phyloP scores from a whole-genome alignment of 2,329 filamentous ascomycete genomes.

The Monosporascus sp. region DNA sequence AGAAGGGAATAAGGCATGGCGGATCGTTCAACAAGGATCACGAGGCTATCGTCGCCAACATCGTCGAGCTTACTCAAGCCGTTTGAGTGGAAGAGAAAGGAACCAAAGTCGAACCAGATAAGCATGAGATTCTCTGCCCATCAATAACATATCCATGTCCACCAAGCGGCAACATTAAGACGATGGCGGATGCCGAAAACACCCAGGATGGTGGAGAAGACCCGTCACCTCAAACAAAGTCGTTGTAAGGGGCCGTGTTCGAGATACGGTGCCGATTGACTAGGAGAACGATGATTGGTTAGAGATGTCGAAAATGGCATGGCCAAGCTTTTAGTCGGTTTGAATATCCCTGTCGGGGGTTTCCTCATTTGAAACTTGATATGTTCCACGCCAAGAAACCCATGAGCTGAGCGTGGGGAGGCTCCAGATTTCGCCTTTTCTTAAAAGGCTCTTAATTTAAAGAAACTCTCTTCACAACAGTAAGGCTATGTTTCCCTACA shows the following conservation, averaged over 20 bases:
- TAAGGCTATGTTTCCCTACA: too few relatives aligned
- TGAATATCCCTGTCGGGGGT: background rate
- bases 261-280: background rate
- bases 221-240: background rate
- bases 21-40: slow-evolving; percentile 5
- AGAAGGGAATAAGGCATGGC: slow-evolving; percentile 24
- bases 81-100: background rate
- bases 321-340: background rate
- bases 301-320: background rate
- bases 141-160: too few relatives aligned
- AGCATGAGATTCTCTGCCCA: background rate
- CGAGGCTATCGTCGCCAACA: slow-evolving; percentile 12
- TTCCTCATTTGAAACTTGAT: background rate
- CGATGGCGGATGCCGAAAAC: background rate
- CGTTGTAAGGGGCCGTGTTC: background rate
- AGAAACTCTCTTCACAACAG: too few relatives aligned
- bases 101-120: background rate
- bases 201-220: background rate
- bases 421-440: background rate
- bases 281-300: background rate
- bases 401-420: background rate
- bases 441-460: too few relatives aligned
- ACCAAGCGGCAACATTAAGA: too few relatives aligned
- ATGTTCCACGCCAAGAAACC: background rate
- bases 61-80: slow-evolving; percentile 2